phyloP scores from a whole-genome alignment of 768 basidiomycete genomes.

The Mycena crocata region DNA sequence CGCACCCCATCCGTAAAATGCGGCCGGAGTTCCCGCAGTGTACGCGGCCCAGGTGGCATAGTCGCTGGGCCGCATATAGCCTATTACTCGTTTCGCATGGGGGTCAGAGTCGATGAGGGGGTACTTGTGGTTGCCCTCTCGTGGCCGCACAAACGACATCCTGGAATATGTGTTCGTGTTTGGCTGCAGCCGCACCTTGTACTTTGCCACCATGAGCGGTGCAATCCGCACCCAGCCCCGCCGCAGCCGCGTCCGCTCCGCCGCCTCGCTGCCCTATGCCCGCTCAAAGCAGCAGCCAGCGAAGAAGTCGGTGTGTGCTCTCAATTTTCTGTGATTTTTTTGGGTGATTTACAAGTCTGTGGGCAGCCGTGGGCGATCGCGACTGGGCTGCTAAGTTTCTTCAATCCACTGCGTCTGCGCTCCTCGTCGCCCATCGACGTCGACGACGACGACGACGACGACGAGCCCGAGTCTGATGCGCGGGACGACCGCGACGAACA shows the following conservation, averaged over 20 bases:
- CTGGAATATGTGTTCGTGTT: not conserved
- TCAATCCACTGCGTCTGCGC: constrained; percentile 61
- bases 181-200: constrained; percentile 12
- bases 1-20: constrained; percentile 86
- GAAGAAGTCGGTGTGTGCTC: constrained; percentile 60
- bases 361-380: constrained; percentile 63
- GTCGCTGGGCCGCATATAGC: constrained; percentile 91
- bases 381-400: constrained; percentile 55
- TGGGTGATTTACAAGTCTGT: constrained; percentile 29
- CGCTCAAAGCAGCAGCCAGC: constrained; percentile 45
- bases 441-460: constrained; percentile 34
- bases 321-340: constrained; percentile 21
- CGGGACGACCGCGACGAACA: constrained; percentile 17
- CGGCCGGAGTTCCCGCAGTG: constrained; percentile 85
- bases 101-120: constrained; percentile 97
- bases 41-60: constrained; percentile 86
- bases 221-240: constrained; percentile 60
- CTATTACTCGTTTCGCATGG: constrained; percentile 85
- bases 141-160: constrained; percentile 52
- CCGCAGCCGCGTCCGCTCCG: constrained; percentile 50
- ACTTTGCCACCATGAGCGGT: constrained; percentile 58
- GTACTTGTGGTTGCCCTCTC: constrained; percentile 71
- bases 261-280: constrained; percentile 67
- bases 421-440: constrained; percentile 32
- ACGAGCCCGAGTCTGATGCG: constrained; percentile 15